phyloP scores from a whole-genome alignment of 192 early-diverging fungal species.

The Backusella morwellensis region DNA sequence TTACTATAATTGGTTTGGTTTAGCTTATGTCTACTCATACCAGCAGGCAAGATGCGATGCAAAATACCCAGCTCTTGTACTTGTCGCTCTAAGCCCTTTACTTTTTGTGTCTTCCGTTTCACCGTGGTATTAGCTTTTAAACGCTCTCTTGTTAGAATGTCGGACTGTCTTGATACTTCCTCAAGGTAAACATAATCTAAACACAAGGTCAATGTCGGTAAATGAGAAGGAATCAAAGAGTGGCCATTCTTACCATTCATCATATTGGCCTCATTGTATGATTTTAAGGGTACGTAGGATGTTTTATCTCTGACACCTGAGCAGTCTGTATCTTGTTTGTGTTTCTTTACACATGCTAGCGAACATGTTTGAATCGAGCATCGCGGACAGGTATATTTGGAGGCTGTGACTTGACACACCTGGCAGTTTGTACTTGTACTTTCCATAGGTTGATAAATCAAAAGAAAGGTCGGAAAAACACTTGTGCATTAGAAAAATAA shows the following conservation, averaged over 20 bases:
- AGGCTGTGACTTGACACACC: slow-evolving; percentile 36
- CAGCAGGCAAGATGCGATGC: slow-evolving; percentile 47
- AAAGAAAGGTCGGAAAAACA: neutral
- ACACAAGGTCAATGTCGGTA: slow-evolving; percentile 16
- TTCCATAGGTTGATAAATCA: neutral
- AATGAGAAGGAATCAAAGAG: neutral
- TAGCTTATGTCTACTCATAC: slow-evolving; percentile 53
- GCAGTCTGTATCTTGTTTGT: slow-evolving; percentile 59
- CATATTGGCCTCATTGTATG: slow-evolving; percentile 63
- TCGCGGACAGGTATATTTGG: slow-evolving; percentile 74
- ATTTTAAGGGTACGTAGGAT: slow-evolving; percentile 54
- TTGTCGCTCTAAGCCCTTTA: slow-evolving; percentile 37
- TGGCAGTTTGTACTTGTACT: slow-evolving; percentile 34
- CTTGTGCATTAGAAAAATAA: neutral
- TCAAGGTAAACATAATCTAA: slow-evolving; percentile 68
- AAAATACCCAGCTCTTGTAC: slow-evolving; percentile 38
- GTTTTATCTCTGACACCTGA: slow-evolving; percentile 63
- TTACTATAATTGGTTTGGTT: slow-evolving; percentile 51
- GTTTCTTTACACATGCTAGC: slow-evolving; percentile 60
- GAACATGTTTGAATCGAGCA: slow-evolving; percentile 65
- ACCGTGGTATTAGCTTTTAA: slow-evolving; percentile 19
- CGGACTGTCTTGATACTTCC: slow-evolving; percentile 55
- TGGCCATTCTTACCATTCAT: slow-evolving; percentile 56
- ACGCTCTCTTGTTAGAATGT: slow-evolving; percentile 49
- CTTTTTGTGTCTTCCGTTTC: slow-evolving; percentile 1